Evolutionary conservation across 345 rosid genomes (phyloP).

Genomic region (Pugionium cornutum): DNA sequence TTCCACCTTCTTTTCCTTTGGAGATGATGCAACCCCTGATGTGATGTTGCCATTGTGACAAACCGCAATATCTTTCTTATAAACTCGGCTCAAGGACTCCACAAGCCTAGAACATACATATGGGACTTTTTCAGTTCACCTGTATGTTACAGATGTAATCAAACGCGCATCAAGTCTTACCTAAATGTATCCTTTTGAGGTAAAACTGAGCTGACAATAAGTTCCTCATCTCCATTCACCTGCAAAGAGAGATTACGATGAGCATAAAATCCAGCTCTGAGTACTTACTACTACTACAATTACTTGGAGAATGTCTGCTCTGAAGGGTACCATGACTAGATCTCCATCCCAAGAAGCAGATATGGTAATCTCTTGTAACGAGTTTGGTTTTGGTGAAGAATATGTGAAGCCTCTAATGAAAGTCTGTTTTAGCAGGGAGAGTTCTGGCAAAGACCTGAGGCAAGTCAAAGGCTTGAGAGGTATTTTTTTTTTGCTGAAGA

Average conservation of each 20-base stretch:
- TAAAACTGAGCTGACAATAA: conserved; percentile 56
- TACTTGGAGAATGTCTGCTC: conserved; percentile 21
- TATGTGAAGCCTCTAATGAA: conserved; percentile 62
- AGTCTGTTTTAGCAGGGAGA: conserved; percentile 63
- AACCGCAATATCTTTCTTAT: conserved; percentile 46
- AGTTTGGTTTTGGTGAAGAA: conserved; percentile 50
- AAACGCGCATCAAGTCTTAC: conserved; percentile 34
- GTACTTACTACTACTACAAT: neutral
- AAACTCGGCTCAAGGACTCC: conserved; percentile 58
- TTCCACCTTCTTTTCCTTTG: conserved; percentile 78
- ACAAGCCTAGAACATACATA: conserved; percentile 49
- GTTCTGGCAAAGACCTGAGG: conserved; percentile 76
- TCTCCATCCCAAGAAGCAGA: conserved; percentile 76
- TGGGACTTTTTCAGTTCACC: neutral
- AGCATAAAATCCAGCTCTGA: neutral
- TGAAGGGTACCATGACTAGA: conserved; percentile 58
- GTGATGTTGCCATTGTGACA: conserved; percentile 42
- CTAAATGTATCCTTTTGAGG: conserved; percentile 62
- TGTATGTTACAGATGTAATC: conserved; percentile 5
- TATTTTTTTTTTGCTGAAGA: neutral
- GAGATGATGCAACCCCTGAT: conserved; percentile 38
- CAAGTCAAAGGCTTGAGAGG: neutral
- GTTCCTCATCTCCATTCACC: conserved; percentile 82
- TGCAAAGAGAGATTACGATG: conserved; percentile 31
- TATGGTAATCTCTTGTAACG: conserved; percentile 50